Evolutionary conservation across 768 basidiomycete species (phyloP), one percentile per base, ranked within the genome.

Genomic region (Leccinum aurantiacum): DNA sequence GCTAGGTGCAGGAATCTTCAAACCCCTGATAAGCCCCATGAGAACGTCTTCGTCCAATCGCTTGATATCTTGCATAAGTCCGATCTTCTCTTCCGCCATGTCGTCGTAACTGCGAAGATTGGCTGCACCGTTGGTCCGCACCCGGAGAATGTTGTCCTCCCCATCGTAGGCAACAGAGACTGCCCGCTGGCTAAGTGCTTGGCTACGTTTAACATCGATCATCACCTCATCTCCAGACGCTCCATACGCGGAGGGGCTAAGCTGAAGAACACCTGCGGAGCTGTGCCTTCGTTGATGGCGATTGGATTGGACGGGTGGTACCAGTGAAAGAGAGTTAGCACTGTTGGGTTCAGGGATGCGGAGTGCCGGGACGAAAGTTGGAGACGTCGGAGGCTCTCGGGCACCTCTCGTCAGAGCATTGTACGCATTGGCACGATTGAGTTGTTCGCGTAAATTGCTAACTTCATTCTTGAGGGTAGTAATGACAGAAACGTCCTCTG

Each of bases 381-480:
- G 94, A 3, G 93, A 94, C 24, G 86, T 77, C 4, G 91, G 90
- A 22, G 87, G 85, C 17, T 92, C 87, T 38, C 88, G 86, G 47
- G 83, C 73, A 31, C 89, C 86, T 64, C 88, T 85, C 11, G 93
- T 95, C 54, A 97, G 82, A 15, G 85, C 82, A 66, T 94, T 93
- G 66, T 97, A 83, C 9, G 97, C 93, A 69, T 95, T 94, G n/a
- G 93, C 87, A 33, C 96, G 87, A 67, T 95, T 95, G 64, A 98
- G 86, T 71, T 98, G 96, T 71, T 99, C 97, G 60, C 94, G 92
- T 31, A 98, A 82, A 67, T 79, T 89, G 75, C 89, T 88, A 65
- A 99, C 89, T 79, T 99, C 97, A 65, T 86, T 91, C 75, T 96
- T 95, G 67, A 99, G 84, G 0, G 89, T 89, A 63, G 87, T 79